These are phyloP conservation scores for Dioszegia crocea DNA, from an alignment of 768 basidiomycete genomes.

Conservation along the genomic window DNA sequence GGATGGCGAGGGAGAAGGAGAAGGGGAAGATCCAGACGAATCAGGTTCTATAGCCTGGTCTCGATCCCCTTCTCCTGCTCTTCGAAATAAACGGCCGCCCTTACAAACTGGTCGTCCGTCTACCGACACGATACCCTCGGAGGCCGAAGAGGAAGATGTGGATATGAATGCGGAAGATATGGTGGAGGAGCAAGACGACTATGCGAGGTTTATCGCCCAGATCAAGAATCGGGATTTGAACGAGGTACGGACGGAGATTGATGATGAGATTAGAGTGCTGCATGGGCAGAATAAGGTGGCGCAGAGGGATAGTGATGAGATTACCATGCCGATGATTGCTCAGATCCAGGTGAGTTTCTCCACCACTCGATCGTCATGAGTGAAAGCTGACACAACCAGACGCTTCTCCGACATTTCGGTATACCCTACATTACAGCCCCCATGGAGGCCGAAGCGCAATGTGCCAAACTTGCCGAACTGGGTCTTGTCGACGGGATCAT, in stretches of 20 bases:
- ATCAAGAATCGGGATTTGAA: slow-evolving; percentile 82
- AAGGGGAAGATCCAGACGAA: slow-evolving; percentile 34
- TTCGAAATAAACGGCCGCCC: slow-evolving; percentile 25
- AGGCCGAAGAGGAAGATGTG: slow-evolving; percentile 61
- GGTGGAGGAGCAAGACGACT: slow-evolving; percentile 59
- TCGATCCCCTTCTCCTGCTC: slow-evolving; percentile 50
- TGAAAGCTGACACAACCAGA: slow-evolving; percentile 54
- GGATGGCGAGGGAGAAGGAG: slow-evolving; percentile 40
- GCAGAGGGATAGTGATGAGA: slow-evolving; percentile 89
- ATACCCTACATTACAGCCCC: slow-evolving; percentile 98
- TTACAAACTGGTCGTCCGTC: slow-evolving; percentile 49
- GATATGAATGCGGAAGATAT: slow-evolving; percentile 62
- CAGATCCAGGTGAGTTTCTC: slow-evolving; percentile 60
- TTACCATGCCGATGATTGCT: slow-evolving; percentile 88
- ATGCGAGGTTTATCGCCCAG: slow-evolving; percentile 85
- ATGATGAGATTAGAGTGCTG: slow-evolving; percentile 77
- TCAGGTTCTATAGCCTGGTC: slow-evolving; percentile 51
- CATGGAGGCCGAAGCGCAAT: slow-evolving; percentile 99
- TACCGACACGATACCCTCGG: slow-evolving; percentile 57
- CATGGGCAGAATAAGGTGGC: slow-evolving; percentile 81
- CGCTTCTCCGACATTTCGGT: slow-evolving; percentile 86
- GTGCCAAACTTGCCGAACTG: slow-evolving; percentile 79
- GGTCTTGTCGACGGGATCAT: slow-evolving; percentile 91
- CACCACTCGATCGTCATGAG: slow-evolving; percentile 45
- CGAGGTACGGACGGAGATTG: slow-evolving; percentile 78